These are phyloP conservation scores for Penicillium sp. DNA, from an alignment of 2,329 filamentous ascomycete genomes.

Conservation along the genomic window DNA sequence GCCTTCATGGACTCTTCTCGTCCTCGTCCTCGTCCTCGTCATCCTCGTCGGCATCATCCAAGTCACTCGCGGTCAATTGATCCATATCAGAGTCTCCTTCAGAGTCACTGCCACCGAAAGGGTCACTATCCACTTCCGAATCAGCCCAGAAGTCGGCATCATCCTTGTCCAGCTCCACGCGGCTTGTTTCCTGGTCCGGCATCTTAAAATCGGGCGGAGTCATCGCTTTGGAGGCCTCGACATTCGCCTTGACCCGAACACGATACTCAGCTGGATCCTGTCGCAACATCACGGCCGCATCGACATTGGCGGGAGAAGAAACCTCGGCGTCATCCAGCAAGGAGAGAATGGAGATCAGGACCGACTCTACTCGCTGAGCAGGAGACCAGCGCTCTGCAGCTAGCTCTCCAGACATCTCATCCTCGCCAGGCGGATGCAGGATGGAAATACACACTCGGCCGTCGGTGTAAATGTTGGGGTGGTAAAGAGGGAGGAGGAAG, in stretches of 20 bases:
- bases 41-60: constrained; percentile 40
- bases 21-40: background rate
- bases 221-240: constrained; percentile 72
- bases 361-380: constrained; percentile 89
- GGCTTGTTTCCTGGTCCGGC: constrained; percentile 63
- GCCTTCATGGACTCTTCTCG: background rate
- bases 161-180: constrained; percentile 65
- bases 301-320: constrained; percentile 90
- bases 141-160: constrained; percentile 77
- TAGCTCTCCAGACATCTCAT: constrained; percentile 85
- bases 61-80: constrained; percentile 55
- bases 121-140: constrained; percentile 68
- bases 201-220: constrained; percentile 79
- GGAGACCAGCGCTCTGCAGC: constrained; percentile 94
- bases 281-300: constrained; percentile 83
- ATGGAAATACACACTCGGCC: constrained; percentile 96
- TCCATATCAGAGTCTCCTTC: constrained; percentile 49
- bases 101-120: constrained; percentile 73
- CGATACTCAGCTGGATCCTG: constrained; percentile 72
- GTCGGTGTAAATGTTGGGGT: constrained; percentile 92
- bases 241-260: constrained; percentile 65
- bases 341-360: constrained; percentile 87
- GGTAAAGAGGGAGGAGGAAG: constrained; percentile 76
- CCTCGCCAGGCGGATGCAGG: constrained; percentile 86
- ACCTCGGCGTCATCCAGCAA: constrained; percentile 93